Evolutionary conservation across 148 eudicot genomes (phyloP), one percentile per base, ranked within the genome.

Genomic region (Vaccinium vitisidaea): DNA sequence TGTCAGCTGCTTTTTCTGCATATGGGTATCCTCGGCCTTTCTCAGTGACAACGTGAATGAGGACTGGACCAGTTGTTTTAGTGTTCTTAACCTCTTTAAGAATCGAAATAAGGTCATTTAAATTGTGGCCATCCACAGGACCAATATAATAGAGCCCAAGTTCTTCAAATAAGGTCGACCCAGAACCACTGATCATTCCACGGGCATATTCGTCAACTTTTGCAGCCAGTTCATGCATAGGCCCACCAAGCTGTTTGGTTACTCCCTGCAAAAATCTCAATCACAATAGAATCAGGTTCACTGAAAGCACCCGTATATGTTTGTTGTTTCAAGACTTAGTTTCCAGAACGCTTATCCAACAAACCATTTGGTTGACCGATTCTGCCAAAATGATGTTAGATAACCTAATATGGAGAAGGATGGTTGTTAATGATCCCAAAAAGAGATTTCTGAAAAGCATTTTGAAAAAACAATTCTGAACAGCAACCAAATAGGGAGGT

Each of bases 161-260:
- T 89, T 96, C 99, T 92, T 94, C 98, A 86, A 96, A 96, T 84
- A 96, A 87, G 27, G 92, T 90, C 36, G 99, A 93, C 58, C 98
- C 99, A 21, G 97, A 88, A 65, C 99, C 99, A 87, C 99, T 96
- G 84, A 96, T 96, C 95, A 96, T 90, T 71, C 99, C 99, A 75
- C 99, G 94, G 81, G 99, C 98, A 90, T 94, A 96, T 83, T 94
- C 99, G 81, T 96, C 99, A 77, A 96, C 97, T 87, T 96, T 96
- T 18, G 99, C 94, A 77, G 99, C 99, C 71, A 96, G 79, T 87
- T 93, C 94, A 80, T 96, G 93, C 99, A 96, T 93, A 21, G 93
- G 94, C 14, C 97, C 99, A 76, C 99, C 99, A 77, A 94, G 90
- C 82, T 94, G 98, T 84, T 94, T 94, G 9, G 99, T 94, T 53